A percentile compares a stretch with the other conserved stretches of the same genome.
phyloP scores from a whole-genome alignment of 75 land plant genomes.

The Sequoiadendron giganteum region DNA sequence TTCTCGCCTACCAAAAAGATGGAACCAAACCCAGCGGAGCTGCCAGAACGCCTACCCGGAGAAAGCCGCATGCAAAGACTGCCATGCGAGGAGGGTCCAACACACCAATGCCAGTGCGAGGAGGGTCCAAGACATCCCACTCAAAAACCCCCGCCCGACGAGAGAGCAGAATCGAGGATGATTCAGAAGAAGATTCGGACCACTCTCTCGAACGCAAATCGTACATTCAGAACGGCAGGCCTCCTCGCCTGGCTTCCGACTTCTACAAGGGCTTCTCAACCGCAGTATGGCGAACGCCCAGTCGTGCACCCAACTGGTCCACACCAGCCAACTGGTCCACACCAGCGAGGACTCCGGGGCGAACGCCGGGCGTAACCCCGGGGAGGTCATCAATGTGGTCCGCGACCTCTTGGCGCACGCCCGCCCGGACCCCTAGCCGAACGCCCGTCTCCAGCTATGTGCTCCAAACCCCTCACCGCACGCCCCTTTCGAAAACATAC shows the following conservation, averaged over 20 bases:
- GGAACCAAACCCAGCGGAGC: slow-evolving; percentile 46
- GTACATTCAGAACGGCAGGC: slow-evolving; percentile 17
- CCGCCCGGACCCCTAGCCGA: slow-evolving; percentile 23
- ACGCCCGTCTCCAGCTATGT: slow-evolving; percentile 6
- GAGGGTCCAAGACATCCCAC: background rate
- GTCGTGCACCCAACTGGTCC: slow-evolving; percentile 32
- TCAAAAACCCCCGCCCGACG: background rate
- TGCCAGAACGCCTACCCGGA: slow-evolving; percentile 12
- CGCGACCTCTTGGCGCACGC: slow-evolving; percentile 52
- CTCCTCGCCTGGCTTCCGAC: slow-evolving; percentile 48
- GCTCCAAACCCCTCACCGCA: slow-evolving; percentile 1
- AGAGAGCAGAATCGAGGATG: slow-evolving; percentile 13
- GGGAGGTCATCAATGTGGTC: slow-evolving; percentile 18
- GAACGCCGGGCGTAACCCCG: slow-evolving; percentile 33
- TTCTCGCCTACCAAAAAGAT: slow-evolving; percentile 50
- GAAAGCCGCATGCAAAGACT: slow-evolving; percentile 27
- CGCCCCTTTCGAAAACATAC: background rate
- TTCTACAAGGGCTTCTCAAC: slow-evolving; percentile 56
- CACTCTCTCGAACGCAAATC: slow-evolving; percentile 37
- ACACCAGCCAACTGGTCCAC: slow-evolving; percentile 40
- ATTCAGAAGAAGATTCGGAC: slow-evolving; percentile 45
- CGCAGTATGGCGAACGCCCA: background rate
- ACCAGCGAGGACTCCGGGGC: slow-evolving; percentile 27
- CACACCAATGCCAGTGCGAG: slow-evolving; percentile 21
- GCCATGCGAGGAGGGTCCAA: slow-evolving; percentile 18